Evolutionary conservation across 805 yeast species (phyloP), one percentile per base, ranked within the genome.

Genomic region (Ogataea methylovora): DNA sequence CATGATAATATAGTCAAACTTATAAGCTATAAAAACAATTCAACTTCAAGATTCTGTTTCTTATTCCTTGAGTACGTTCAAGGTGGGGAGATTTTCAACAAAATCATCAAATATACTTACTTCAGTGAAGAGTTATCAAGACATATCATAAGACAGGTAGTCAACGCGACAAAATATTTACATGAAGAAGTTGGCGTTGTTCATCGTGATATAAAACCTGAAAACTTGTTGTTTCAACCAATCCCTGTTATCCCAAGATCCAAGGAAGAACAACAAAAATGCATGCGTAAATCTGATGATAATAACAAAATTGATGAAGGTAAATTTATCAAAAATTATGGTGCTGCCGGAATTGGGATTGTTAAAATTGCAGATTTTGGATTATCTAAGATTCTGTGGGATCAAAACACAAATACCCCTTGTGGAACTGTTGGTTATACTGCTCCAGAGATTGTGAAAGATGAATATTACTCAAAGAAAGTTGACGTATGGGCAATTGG

Each of bases 151-250:
- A 50, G 69, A 27, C 94, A 83, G 52, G 79, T 84, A 20, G 81
- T 84, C 3, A 64, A 71, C 31, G 80, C 90, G 1, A 70, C 83
- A 16, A 71, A 80, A 30, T 77, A 81, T 52, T 60, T 84, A 32
- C 94, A 83, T 50, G 79, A 79, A 35, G 80, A 74, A 40, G 69
- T 78, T 12, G 80, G 81, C 4, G 71, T 75, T 14, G 94, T 82
- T 17, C 94, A 83, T 54, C 62, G 94, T 28, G 94, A 83, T 53
- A 82, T 83, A 48, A 83, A 83, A 56, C 94, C 94, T 1, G 94
- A 83, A 44, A 83, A 83, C 52, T 58, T 83, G 30, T 58, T 83
- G 27, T 84, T 79, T 52, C 66, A 70, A 29, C 81, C 79, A 1
- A 71, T 70, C 19, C 67, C 69, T 2, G 58, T 62, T 34, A 41